A percentile compares a stretch with the other conserved stretches of the same genome.
phyloP scores from a whole-genome alignment of 805 yeast genomes.

The Ogataea nitratoaversa region DNA sequence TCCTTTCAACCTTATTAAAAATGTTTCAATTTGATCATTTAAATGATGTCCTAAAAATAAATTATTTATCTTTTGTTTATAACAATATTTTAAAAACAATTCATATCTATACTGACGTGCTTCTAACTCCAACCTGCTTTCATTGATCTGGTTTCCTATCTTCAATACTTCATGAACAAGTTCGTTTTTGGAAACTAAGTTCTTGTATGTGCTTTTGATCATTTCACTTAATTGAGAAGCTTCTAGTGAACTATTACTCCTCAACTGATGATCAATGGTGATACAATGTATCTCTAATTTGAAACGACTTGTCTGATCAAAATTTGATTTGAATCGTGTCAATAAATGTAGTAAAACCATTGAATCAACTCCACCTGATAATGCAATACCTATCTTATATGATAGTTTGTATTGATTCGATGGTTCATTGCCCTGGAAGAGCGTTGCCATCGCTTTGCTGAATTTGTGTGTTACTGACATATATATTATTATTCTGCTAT shows the following conservation, averaged over 20 bases:
- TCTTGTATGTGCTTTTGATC: constrained; percentile 13
- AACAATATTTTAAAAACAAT: constrained; percentile 40
- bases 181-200: background rate
- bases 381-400: constrained; percentile 37
- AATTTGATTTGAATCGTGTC: constrained; percentile 25
- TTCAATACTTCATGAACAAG: constrained; percentile 24
- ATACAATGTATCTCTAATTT: constrained; percentile 41
- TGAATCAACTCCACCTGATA: constrained; percentile 83
- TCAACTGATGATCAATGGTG: constrained; percentile 61
- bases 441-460: background rate
- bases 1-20: constrained; percentile 45
- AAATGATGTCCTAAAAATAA: constrained; percentile 62
- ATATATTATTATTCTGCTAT: too few species aligned
- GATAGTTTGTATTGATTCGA: background rate
- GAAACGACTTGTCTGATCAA: background rate
- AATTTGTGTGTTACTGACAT: background rate
- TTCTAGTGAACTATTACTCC: constrained; percentile 47
- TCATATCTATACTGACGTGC: constrained; percentile 56
- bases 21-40: constrained; percentile 74
- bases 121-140: constrained; percentile 39
- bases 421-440: background rate
- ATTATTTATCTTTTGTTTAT: constrained; percentile 26
- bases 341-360: constrained; percentile 60
- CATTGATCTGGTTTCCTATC: constrained; percentile 13
- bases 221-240: constrained; percentile 36